These are phyloP conservation scores for Termitomyces sp. DNA, from an alignment of 768 basidiomycete species.

Conservation along the genomic window DNA sequence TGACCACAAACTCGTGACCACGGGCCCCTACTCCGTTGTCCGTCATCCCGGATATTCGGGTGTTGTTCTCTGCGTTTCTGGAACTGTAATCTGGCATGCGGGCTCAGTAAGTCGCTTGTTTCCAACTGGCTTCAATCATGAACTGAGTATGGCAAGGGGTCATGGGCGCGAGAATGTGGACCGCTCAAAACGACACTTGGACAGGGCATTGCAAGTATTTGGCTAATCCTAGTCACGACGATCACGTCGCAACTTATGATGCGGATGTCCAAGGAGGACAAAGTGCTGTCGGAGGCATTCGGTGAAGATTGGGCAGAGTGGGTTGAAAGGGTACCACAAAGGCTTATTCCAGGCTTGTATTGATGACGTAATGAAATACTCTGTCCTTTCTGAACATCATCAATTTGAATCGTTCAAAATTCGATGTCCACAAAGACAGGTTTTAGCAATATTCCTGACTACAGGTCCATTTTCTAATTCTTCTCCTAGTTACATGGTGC, in stretches of 20 bases:
- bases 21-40: conserved; percentile 42
- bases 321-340: conserved; percentile 41
- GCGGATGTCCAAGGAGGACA: conserved; percentile 43
- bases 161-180: conserved; percentile 41
- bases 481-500: conserved; percentile 15
- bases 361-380: conserved; percentile 17
- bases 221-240: conserved; percentile 22
- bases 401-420: neutral
- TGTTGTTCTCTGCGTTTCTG: conserved; percentile 29
- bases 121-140: neutral
- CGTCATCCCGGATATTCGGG: conserved; percentile 51
- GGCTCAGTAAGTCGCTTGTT: conserved; percentile 24
- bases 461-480: neutral
- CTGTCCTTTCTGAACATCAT: neutral
- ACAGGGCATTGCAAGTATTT: conserved; percentile 19
- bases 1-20: conserved; percentile 41
- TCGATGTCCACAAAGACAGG: conserved; percentile 7
- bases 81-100: conserved; percentile 30
- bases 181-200: conserved; percentile 28
- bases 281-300: conserved; percentile 33
- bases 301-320: conserved; percentile 39
- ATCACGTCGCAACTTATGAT: conserved; percentile 30
- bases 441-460: neutral
- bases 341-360: conserved; percentile 42
- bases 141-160: conserved; percentile 26